Base-by-base conservation (phyloP, 2,329 filamentous ascomycete genomes). In the Arthrobotrys megalospora region DNA sequence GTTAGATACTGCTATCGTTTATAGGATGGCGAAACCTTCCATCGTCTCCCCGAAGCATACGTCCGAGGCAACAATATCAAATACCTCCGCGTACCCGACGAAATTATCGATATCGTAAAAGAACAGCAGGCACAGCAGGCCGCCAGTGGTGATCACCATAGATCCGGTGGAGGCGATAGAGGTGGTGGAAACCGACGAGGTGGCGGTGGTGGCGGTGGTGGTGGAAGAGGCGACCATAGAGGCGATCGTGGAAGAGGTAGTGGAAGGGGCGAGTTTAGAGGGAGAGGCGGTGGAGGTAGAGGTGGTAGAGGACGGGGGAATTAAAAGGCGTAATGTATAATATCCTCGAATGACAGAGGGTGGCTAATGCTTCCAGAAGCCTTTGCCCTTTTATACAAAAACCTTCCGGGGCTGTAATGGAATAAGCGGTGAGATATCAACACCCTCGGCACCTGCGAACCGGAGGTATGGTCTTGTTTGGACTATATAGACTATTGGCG, bases 41-140 rank as follows among this genome's bases (percentile, higher is more conserved):
- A 93, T 85, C 89, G 93, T 83, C 86, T 99, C 85, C 91, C 94
- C 41, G 96, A 99, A 85, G 94, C 95, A 75, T 99, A 99, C 83
- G 93, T 99, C 64, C 92, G 97, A 84, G 96, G 96, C 79, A 99
- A 98, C 86, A 99, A 98, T 84, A 99, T 99, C 87, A 99, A 99
- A 88, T 99, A 97, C 86, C 89, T 99, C 36, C 91, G 95, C 82
- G 93, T 99, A 2, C 94, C 95, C 65, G 95, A 99, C 85, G 95
- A 98, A 85, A 96, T 99, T 80, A 93, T 99, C 85, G 95, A 98
- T 80, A 85, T 93, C 45, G 94, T 96, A 24, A 97, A 94, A 87
- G 95, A 98, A 81, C 92, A 96, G 83, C 95, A 98, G 85, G 91
- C 93, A 83, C 88, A 88, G 80, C 90, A 93, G 82, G 86, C 88